Base-by-base conservation (phyloP, 768 basidiomycete genomes). In the Auricularia auricula-judae region DNA sequence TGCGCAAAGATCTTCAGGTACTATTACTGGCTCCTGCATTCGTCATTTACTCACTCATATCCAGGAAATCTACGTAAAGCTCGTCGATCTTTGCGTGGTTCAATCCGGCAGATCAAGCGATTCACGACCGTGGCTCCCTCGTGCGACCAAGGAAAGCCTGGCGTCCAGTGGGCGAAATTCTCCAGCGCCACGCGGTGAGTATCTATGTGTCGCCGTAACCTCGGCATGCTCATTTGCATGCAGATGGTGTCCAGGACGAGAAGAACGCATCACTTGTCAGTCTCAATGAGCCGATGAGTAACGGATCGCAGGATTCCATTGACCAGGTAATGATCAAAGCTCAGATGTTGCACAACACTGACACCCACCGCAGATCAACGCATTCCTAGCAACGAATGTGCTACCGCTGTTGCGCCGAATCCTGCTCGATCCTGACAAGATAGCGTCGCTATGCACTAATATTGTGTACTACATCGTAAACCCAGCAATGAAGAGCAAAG, bases 1-100 rank as follows among this genome's bases (percentile, higher is more conserved):
- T 95, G 63, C 85, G 91, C 33, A 91, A 93, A 71, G 97, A 99
- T 64, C 77, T 98, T 10, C 93, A 96, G 80, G 89, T 86, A 67
- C 18, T 44, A 33, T 34, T 36, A 4, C 36, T 36, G 34, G 51
- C 8, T 39, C 33, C 36, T 3, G n/a, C 2, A 61, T 21, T 58
- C 64, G 36, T 23, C 43, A 44, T 61, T 44, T 66, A 8, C 64
- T 62, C 36, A 51, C 59, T 53, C 62, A 42, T 44, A 43, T 42
- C 12, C 63, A 91, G 85, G 96, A 98, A 67, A 86, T 83, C 3
- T 97, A 89, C 70, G 82, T 84, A 39, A 95, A 91, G 73, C 81
- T 98, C 0, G 80, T 93, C 10, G 96, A 98, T 68, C 77, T 86
- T 5, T 89, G 86, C 62, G 82, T 94, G 10, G 74, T 83, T 1